Conservation (phyloP, 768 basidiomycete genomes). For the Tephrocybe sp. region DNA sequence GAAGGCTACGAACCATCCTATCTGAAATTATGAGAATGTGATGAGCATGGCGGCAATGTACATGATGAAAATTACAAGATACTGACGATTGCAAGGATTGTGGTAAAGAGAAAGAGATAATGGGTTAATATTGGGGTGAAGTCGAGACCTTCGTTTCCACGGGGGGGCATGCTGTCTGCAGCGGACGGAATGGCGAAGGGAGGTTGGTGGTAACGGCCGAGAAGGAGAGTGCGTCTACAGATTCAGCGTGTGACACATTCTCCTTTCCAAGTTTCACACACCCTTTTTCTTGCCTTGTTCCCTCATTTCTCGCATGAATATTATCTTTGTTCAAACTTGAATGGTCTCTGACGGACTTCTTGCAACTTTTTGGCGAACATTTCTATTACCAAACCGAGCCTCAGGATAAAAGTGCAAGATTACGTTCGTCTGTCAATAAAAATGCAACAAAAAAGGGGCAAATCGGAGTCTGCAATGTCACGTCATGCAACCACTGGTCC, state of each 20-base stretch:
- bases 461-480: too few relatives aligned
- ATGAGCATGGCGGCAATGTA: conserved; percentile 18
- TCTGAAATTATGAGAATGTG: conserved; percentile 37
- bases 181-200: conserved; percentile 6
- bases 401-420: too few relatives aligned
- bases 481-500: too few relatives aligned
- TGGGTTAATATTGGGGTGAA: conserved; percentile 88
- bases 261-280: conserved; percentile 1
- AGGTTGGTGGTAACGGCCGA: conserved; percentile 5
- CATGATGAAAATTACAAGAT: conserved; percentile 4
- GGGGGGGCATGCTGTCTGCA: conserved; percentile 43
- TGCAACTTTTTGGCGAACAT: too few relatives aligned
- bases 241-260: conserved; percentile 10
- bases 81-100: conserved; percentile 75
- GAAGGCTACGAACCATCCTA: conserved; percentile 77
- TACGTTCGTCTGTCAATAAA: too few relatives aligned
- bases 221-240: conserved; percentile 1
- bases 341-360: background rate
- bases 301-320: too few relatives aligned
- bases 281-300: background rate
- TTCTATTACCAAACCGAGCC: too few relatives aligned
- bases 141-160: conserved; percentile 68
- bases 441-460: too few relatives aligned
- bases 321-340: background rate
- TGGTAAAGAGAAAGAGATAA: conserved; percentile 88